These are phyloP conservation scores for Cryptomeria japonica DNA, from an alignment of 75 land plant genomes.

Conservation along the genomic window DNA sequence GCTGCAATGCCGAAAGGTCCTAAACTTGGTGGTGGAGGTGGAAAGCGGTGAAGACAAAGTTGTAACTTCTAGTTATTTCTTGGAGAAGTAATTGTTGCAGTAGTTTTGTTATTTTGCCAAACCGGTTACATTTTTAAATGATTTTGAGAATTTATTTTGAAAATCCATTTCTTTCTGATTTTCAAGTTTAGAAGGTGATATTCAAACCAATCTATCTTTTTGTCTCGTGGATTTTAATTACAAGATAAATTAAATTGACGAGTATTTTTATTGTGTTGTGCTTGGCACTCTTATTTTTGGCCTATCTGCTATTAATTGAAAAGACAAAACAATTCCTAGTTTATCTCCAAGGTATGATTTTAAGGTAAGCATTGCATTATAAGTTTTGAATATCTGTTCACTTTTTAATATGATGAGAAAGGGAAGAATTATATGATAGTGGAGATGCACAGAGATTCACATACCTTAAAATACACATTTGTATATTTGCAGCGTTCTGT, in stretches of 20 bases:
- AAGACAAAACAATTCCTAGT: neutral
- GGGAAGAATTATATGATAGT: neutral
- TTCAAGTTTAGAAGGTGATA: neutral
- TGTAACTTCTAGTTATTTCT: neutral
- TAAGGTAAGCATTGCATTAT: neutral
- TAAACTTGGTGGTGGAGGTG: constrained; percentile 75
- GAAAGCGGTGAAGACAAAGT: constrained; percentile 44
- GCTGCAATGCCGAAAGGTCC: constrained; percentile 60
- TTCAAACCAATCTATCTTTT: neutral
- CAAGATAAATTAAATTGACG: neutral
- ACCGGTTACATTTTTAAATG: neutral
- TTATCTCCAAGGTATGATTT: neutral
- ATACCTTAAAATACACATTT: neutral
- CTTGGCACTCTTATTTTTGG: neutral
- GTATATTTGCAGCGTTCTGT: neutral
- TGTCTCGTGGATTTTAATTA: neutral
- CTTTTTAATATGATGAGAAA: neutral
- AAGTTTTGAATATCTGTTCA: neutral
- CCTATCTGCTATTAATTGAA: neutral
- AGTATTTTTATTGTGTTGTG: neutral
- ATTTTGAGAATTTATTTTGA: neutral
- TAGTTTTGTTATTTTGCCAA: neutral
- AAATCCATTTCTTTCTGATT: neutral
- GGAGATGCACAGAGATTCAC: neutral
- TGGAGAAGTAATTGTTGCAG: neutral